These are phyloP conservation scores for Glycine latifolia DNA, from an alignment of 306 rosid species.

Conservation along the genomic window DNA sequence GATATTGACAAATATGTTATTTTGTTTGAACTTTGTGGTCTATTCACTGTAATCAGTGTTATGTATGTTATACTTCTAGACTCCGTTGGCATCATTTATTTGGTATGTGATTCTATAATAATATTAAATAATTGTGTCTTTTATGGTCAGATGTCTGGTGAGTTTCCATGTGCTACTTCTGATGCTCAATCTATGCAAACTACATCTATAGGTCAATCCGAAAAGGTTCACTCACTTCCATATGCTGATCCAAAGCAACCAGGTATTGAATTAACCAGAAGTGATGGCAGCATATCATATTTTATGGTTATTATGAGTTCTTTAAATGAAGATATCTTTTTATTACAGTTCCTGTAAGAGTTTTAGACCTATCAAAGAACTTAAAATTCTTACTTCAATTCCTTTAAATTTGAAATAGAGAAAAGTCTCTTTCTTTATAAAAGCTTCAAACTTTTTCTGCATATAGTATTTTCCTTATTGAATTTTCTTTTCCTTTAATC, in stretches of 20 bases:
- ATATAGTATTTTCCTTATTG: not conserved
- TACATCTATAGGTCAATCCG: conserved; percentile 79
- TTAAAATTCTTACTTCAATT: conserved; percentile 57
- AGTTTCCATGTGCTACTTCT: conserved; percentile 78
- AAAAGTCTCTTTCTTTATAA: not conserved
- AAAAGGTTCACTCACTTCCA: conserved; percentile 61
- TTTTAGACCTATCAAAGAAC: conserved; percentile 73
- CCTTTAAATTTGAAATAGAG: not conserved
- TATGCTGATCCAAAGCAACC: conserved; percentile 82
- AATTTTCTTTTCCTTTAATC: not conserved
- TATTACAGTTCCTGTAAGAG: conserved; percentile 65
- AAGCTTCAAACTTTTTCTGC: not conserved
- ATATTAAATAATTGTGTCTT: conserved; percentile 21
- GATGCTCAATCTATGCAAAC: conserved; percentile 84
- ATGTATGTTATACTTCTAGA: not conserved
- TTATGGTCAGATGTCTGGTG: conserved; percentile 76
- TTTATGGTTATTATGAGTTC: conserved; percentile 41
- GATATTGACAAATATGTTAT: conserved; percentile 9
- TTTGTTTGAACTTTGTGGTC: conserved; percentile 15
- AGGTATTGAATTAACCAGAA: conserved; percentile 58
- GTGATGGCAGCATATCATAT: conserved; percentile 20
- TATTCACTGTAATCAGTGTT: conserved; percentile 1
- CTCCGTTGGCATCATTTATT: not conserved
- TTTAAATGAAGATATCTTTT: conserved; percentile 27
- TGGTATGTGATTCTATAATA: not conserved